Evolutionary conservation across 2,329 filamentous ascomycete species (phyloP).

Genomic region (Fusarium nodosum): DNA sequence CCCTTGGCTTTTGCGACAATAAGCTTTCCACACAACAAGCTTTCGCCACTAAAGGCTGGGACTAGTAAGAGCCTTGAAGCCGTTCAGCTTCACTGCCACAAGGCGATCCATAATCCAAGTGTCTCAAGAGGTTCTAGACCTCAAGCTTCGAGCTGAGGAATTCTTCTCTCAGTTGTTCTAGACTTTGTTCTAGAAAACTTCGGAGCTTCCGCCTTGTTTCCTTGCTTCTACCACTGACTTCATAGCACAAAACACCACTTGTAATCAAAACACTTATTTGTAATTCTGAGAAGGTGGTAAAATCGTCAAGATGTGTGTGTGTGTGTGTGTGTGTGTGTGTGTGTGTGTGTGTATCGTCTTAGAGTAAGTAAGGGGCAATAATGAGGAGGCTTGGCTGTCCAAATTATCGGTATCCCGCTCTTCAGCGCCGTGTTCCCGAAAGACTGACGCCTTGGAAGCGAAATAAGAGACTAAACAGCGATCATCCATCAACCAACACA

Average conservation of each 20-base stretch:
- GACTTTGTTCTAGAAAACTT: conserved; percentile 24
- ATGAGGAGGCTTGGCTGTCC: conserved; percentile 1
- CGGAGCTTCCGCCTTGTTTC: conserved; percentile 1
- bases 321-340: too few species aligned
- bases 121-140: conserved; percentile 33
- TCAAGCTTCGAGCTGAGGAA: not conserved
- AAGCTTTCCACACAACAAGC: conserved; percentile 44
- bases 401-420: conserved; percentile 10
- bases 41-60: conserved; percentile 32
- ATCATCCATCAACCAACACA: conserved; percentile 8
- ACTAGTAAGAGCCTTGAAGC: not conserved
- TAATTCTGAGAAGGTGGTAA: not conserved
- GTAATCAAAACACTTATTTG: conserved; percentile 13
- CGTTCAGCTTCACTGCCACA: conserved; percentile 7
- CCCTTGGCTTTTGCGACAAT: conserved; percentile 22
- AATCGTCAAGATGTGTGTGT: not conserved
- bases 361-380: not conserved
- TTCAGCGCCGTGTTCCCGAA: conserved; percentile 3
- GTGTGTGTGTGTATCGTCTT: too few species aligned
- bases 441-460: conserved; percentile 22
- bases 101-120: not conserved
- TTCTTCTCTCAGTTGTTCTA: conserved; percentile 9
- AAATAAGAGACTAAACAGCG: not conserved
- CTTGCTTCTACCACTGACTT: conserved; percentile 3
- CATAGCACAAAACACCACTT: conserved; percentile 4